phyloP scores from a whole-genome alignment of 2,329 filamentous ascomycete genomes.

The Neoscytalidium dimidiatum region DNA sequence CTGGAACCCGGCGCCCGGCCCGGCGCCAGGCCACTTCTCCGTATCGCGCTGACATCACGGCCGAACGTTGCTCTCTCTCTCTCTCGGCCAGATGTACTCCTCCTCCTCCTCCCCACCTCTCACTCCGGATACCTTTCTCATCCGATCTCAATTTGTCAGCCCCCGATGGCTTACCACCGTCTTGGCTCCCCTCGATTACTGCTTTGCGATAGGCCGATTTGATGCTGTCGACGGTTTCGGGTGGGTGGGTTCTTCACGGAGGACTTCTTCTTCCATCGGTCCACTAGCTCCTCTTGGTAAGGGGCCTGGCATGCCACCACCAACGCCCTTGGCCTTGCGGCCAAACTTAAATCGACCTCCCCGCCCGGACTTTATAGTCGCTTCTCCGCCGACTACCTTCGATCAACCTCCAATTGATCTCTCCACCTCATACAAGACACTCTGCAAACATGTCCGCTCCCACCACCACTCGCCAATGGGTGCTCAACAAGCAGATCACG shows the following conservation, averaged over 20 bases:
- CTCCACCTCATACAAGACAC: background rate
- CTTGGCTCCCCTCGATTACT: too few species aligned
- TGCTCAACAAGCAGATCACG: conserved; percentile 44
- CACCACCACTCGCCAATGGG: conserved; percentile 43
- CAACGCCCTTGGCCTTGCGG: too few species aligned
- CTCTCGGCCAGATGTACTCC: background rate
- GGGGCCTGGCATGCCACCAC: too few species aligned
- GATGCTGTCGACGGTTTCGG: background rate
- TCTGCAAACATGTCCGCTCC: background rate
- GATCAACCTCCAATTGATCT: background rate
- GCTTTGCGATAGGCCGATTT: background rate
- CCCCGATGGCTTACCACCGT: background rate
- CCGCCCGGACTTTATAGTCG: background rate
- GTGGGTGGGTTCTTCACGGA: background rate
- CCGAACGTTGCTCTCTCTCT: background rate
- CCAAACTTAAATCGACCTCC: background rate
- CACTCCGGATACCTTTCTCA: background rate
- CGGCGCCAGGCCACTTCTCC: background rate
- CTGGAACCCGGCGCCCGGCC: background rate
- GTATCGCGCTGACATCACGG: background rate
- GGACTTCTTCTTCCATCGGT: background rate
- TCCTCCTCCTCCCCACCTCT: background rate
- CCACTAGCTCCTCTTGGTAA: background rate
- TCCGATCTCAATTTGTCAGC: background rate
- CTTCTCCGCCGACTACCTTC: background rate